Base-by-base conservation (phyloP, 345 rosid genomes). In the Noccaea bulbosa region DNA sequence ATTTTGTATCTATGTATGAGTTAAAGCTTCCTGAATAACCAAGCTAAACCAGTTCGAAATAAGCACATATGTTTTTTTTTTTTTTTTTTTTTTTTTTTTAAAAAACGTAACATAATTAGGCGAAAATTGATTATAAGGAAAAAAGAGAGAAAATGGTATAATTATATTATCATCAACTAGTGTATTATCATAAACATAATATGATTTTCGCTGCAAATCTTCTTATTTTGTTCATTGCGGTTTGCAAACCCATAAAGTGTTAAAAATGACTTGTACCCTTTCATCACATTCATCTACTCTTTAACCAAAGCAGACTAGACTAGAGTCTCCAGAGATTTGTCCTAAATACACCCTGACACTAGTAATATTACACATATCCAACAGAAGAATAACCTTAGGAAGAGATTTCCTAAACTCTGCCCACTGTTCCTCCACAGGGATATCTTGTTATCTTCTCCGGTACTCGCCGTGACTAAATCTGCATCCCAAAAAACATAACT, bases 401-500 rank as follows among this genome's bases (percentile, higher is more conserved):
- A n/a, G n/a, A n/a, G n/a, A n/a, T n/a, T 85, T 54, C 97, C 99
- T 83, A 90, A 74, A 78, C 80, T 85, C 72, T 70, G 87, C 70
- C 99, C 99, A 83, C 78, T 88, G 75, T 81, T 86, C 81, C 90
- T 70, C 96, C 97, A 88, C 49, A 94, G 7, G 0, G 99, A 89
- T 68, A 94, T 92, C 89, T 82, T 92, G 86, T 88, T 90, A 69
- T 92, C 99, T 32, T 92, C 99, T 55, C 99, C 98, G 2, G 96
- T 86, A 84, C 97, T 91, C 17, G 95, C 99, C 73, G 90, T 86
- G 32, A 92, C 99, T 67, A 95, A 82, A 88, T 95, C 99, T 95
- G 82, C 77, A 81, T 34, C 43, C 65, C 65, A 62, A 1, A 62
- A 24, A 16, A 39, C 49, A 53, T 9, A 46, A 38, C 46, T 47